Conservation (phyloP, 441 rosid genomes). For the Euphorbia celastroides region DNA sequence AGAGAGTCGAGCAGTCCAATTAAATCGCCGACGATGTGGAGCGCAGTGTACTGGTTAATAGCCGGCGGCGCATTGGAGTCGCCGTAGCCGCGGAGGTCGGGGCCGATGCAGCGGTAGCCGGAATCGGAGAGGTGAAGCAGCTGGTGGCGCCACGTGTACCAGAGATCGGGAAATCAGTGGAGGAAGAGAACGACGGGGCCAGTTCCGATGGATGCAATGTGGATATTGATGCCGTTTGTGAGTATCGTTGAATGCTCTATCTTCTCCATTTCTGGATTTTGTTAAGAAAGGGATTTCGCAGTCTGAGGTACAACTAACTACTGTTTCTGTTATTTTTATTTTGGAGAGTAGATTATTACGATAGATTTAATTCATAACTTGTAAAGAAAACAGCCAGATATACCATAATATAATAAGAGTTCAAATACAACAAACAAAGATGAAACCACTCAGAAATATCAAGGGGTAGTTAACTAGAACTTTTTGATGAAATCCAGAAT, state of each 20-base stretch:
- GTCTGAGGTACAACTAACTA: no score
- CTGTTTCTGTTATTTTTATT: no score
- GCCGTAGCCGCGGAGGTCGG: conserved; percentile 77
- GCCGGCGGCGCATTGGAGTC: conserved; percentile 46
- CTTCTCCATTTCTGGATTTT: conserved; percentile 38
- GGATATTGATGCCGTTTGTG: conserved; percentile 66
- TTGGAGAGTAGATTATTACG: no score
- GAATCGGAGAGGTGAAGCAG: conserved; percentile 43
- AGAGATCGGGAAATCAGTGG: conserved; percentile 75
- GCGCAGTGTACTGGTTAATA: conserved; percentile 37
- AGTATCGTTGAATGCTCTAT: conserved; percentile 39
- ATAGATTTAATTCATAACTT: no score
- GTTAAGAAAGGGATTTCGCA: no score
- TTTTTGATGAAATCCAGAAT: neutral
- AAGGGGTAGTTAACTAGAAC: no score
- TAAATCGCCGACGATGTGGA: conserved; percentile 57
- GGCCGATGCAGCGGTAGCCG: conserved; percentile 66
- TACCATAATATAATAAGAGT: no score
- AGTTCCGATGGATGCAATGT: conserved; percentile 60
- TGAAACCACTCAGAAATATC: no score
- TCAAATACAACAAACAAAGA: no score
- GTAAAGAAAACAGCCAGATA: no score
- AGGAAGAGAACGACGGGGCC: conserved; percentile 54
- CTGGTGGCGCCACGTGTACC: conserved; percentile 89
- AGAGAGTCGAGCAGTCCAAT: conserved; percentile 51